Conservation (phyloP, 106 monocot species). For the Chionographis japonica region DNA sequence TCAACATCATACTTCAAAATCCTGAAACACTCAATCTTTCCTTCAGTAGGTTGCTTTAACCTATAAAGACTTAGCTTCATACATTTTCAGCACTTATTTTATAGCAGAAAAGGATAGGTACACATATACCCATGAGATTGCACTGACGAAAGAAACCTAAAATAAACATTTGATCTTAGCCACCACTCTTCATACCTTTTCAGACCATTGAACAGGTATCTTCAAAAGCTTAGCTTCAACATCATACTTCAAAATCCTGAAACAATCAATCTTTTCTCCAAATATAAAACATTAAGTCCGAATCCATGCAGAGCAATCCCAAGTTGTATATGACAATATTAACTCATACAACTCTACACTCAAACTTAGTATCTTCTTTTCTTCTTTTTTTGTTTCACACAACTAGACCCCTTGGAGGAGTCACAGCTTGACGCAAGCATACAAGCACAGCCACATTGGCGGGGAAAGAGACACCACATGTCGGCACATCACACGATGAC, state of each 20-base stretch:
- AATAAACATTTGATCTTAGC: neutral
- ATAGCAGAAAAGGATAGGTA: neutral
- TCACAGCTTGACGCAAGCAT: too few species aligned
- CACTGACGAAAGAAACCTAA: neutral
- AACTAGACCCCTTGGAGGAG: too few species aligned
- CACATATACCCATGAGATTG: neutral
- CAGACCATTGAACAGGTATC: constrained; percentile 44
- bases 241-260: constrained; percentile 88
- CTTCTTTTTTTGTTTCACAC: too few species aligned
- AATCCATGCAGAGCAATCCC: constrained; percentile 99
- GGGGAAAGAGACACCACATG: too few species aligned
- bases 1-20: constrained; percentile 93
- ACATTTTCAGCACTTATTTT: neutral
- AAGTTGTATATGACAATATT: constrained; percentile 38
- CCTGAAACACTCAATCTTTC: constrained; percentile 60
- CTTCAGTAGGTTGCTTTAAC: too few species aligned
- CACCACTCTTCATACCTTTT: constrained; percentile 42
- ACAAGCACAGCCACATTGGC: too few species aligned
- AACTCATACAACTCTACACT: too few species aligned
- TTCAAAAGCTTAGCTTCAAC: constrained; percentile 76
- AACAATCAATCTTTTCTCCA: constrained; percentile 97
- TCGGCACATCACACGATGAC: too few species aligned
- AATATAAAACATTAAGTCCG: constrained; percentile 78
- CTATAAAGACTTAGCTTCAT: too few species aligned
- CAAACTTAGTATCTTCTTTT: too few species aligned